Percentiles rank a stretch among this genome's conserved stretches.
These are phyloP conservation scores for Blastobotrys capitulatus DNA, from an alignment of 1,139 yeast genomes.

Conservation along the genomic window DNA sequence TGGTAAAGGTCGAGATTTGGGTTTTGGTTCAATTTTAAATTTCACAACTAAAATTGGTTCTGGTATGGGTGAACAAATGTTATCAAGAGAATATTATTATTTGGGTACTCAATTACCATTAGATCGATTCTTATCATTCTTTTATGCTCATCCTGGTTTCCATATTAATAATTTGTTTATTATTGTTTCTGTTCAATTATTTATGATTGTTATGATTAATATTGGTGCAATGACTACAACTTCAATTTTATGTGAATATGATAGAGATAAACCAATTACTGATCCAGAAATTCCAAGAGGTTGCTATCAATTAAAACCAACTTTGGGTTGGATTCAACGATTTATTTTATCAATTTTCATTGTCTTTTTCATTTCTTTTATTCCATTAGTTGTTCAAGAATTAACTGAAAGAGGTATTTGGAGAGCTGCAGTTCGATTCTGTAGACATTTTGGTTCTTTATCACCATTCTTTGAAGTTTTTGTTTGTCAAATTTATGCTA, in stretches of 20 bases:
- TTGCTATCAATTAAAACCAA: slow-evolving; percentile 88
- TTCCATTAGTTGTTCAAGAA: slow-evolving; percentile 95
- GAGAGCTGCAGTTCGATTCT: slow-evolving; percentile 89
- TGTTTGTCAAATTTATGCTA: slow-evolving; percentile 95
- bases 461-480: slow-evolving; percentile 98
- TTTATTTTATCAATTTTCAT: slow-evolving; percentile 96
- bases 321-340: slow-evolving; percentile 95
- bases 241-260: slow-evolving; percentile 76
- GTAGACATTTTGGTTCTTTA: slow-evolving; percentile 80
- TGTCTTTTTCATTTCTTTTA: slow-evolving; percentile 95
- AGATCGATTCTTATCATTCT: slow-evolving; percentile 95
- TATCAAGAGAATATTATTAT: slow-evolving; percentile 96
- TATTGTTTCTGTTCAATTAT: slow-evolving; percentile 88
- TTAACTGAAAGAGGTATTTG: slow-evolving; percentile 96
- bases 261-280: slow-evolving; percentile 78
- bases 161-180: slow-evolving; percentile 94
- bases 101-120: slow-evolving; percentile 95
- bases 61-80: slow-evolving; percentile 99
- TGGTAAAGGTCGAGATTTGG: slow-evolving; percentile 99
- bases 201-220: slow-evolving; percentile 87
- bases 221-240: slow-evolving; percentile 90
- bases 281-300: slow-evolving; percentile 85
- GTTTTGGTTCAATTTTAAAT: slow-evolving; percentile 96
- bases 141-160: slow-evolving; percentile 99
- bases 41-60: slow-evolving; percentile 99